Evolutionary conservation across 345 rosid species (phyloP), one percentile per base, ranked within the genome.

Genomic region (Eucalyptus marginata): DNA sequence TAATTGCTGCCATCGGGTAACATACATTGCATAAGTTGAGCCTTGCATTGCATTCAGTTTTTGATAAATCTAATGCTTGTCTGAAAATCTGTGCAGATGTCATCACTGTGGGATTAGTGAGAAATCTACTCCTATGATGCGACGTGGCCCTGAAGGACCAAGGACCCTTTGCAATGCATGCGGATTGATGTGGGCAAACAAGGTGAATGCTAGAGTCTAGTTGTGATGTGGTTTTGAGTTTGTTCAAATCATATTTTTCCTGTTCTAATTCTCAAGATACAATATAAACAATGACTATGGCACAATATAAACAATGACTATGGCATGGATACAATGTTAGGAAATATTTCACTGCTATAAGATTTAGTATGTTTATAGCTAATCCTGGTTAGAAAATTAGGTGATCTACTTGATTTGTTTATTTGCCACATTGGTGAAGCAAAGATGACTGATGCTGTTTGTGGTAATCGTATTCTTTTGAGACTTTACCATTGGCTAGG

Each of bases 131-230:
- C 99, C 99, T 22, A 96, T 96, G 99, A 97, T 97, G 99, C 97
- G 98, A 71, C 98, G 99, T 54, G 99, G 99, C 87, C 99, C 99
- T 71, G 90, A 96, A 68, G 99, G 99, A 86, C 99, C 98, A 47
- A 93, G 98, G 90, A 94, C 99, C 83, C 97, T 97, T 86, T 97
- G 99, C 95, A 97, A 97, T 94, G 99, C 99, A 13, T 97, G 99
- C 89, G 99, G 99, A 56, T 98, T 97, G 24, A 95, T 95, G 90
- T 97, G 99, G 99, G 95, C 97, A 80, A 95, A 93, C 88, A 96
- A 95, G 96, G 99, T 97, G 33, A 29, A 94, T 91, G 62, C 91
- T 52, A 36, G 36, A 17, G 46, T 33, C 13, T 86, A 49, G 62
- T 66, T 29, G 52, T 10, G 83, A 76, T 20, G 83, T 68, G 36